Base-by-base conservation (phyloP, 306 rosid genomes). In the Acacia crassicarpa region DNA sequence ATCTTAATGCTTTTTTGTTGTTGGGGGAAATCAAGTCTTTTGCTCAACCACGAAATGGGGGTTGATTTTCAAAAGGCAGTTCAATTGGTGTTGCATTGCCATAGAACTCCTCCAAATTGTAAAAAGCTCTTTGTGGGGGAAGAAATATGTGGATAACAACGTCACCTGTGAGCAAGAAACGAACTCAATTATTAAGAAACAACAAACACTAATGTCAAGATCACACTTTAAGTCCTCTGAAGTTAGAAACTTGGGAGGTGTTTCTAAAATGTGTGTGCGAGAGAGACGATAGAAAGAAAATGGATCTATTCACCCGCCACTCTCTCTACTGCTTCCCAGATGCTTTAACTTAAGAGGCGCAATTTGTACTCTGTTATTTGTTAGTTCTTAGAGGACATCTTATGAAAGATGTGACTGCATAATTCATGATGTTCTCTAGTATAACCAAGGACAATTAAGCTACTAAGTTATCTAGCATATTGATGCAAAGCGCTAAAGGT, bases 41-140 rank as follows among this genome's bases (percentile, higher is more conserved):
- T 27, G 81, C 41, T 91, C 88, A 87, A 75, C 86, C 72, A 72
- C 81, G 91, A 86, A 88, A 87, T 16, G 95, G 97, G 20, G 92
- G 92, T 82, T 89, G 90, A 66, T 89, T 91, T 86, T 95, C 98
- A 1, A 91, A 93, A 77, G 97, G 97, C 53, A 95, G 89, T 81
- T 93, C 95, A 74, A 95, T 83, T 1, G 76, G 81, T 16, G 94
- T 88, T n/a, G 99, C 99, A 40, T 93, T 93, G 14, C 77, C 97
- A 41, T 93, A 95, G 76, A 95, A 95, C 80, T 95, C 99, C 83
- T 95, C 99, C 89, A 95, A 87, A 80, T 95, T 95, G 92, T 95
- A 95, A 89, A 91, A 95, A 58, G 81, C 91, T 81, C 99, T 89
- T 63, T 91, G 94, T 66, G 56, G 91, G 6, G 99, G 99, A 87